These are phyloP conservation scores for Cyberlindnera xishuangbannaensis DNA, from an alignment of 805 yeast genomes.

Conservation along the genomic window DNA sequence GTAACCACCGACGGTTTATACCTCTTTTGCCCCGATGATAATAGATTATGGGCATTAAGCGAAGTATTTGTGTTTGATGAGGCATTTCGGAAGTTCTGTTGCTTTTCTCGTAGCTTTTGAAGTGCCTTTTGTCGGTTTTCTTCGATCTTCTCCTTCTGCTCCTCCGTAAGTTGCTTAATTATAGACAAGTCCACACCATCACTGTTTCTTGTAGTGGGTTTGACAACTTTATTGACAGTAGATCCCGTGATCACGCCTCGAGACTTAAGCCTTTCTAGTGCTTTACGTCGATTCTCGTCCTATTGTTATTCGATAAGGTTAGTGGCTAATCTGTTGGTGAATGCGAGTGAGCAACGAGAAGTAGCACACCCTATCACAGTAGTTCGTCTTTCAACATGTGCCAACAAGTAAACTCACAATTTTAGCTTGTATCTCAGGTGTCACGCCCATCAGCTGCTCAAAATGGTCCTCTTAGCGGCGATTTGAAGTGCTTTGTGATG, in stretches of 20 bases:
- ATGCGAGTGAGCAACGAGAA: no score
- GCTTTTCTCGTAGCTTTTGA: constrained; percentile 33
- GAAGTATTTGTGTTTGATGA: constrained; percentile 21
- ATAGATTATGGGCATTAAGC: constrained; percentile 1
- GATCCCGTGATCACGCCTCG: constrained; percentile 29
- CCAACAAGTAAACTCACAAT: no score
- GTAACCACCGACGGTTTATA: constrained; percentile 44
- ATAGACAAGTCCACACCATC: constrained; percentile 12
- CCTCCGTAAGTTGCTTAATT: constrained; percentile 35
- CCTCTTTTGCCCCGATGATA: background rate
- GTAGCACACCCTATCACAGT: background rate
- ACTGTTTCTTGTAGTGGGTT: constrained; percentile 15
- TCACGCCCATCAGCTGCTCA: background rate
- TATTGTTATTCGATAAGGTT: no score
- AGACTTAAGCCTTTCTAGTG: constrained; percentile 50
- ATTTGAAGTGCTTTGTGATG: background rate
- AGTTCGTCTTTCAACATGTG: background rate
- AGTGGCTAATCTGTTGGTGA: no score
- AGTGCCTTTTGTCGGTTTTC: constrained; percentile 50
- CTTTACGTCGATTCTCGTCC: constrained; percentile 38
- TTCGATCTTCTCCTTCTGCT: constrained; percentile 44
- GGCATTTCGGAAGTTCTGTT: constrained; percentile 35
- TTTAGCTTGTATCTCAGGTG: background rate
- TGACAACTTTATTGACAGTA: constrained; percentile 13
- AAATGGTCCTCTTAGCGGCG: no score